These are phyloP conservation scores for Xylaria polymorpha DNA, from an alignment of 2,329 filamentous ascomycete species.

Conservation along the genomic window DNA sequence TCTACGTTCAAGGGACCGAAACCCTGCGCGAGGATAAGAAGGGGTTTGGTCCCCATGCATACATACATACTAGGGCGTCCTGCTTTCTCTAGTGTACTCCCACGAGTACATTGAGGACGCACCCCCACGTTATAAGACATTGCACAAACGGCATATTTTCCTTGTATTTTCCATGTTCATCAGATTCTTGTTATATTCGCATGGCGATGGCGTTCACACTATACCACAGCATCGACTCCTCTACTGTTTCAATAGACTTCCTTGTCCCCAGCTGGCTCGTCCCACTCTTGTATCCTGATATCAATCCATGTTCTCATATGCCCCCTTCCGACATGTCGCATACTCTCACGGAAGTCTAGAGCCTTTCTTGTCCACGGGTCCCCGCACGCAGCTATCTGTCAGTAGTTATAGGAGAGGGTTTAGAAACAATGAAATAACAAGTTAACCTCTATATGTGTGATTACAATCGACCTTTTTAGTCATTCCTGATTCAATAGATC, in stretches of 20 bases:
- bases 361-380: neutral
- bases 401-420: neutral
- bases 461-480: neutral
- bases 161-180: conserved; percentile 16
- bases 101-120: conserved; percentile 11
- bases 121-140: conserved; percentile 30
- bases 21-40: conserved; percentile 44
- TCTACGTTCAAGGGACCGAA: conserved; percentile 45
- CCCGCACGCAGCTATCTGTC: neutral
- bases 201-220: conserved; percentile 40
- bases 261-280: conserved; percentile 2
- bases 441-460: neutral
- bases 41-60: conserved; percentile 3
- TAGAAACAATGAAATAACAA: neutral
- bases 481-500: neutral
- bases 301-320: neutral
- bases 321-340: neutral
- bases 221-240: conserved; percentile 38
- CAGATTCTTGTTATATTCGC: conserved; percentile 23
- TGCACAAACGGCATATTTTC: conserved; percentile 1
- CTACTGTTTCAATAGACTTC: conserved; percentile 28
- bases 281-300: conserved; percentile 11
- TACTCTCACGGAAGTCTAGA: neutral
- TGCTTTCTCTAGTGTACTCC: conserved; percentile 9
- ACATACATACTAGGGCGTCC: conserved; percentile 10